Conservation (phyloP, 2,329 filamentous ascomycete species). For the Trichoderma guizhouense region DNA sequence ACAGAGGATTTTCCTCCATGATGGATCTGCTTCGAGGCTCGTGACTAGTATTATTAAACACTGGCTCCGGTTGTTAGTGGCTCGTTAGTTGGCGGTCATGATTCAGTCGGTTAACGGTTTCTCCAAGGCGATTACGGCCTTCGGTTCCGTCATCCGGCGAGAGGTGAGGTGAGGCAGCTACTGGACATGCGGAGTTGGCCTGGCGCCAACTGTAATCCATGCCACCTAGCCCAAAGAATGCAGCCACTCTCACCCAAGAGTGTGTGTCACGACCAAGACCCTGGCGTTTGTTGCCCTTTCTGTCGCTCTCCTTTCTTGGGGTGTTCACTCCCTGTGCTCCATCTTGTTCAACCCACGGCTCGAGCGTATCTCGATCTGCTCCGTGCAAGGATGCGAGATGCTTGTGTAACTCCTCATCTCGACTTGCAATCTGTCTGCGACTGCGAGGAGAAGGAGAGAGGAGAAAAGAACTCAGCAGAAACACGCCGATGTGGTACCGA, state of each 20-base stretch:
- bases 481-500: background rate
- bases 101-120: background rate
- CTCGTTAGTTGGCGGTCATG: background rate
- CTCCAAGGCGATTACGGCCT: background rate
- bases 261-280: background rate
- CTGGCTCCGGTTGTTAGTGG: background rate
- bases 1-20: background rate
- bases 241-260: slow-evolving; percentile 1
- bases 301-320: slow-evolving; percentile 9
- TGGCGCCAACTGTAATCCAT: background rate
- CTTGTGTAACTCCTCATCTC: background rate
- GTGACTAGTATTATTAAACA: background rate
- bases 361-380: slow-evolving; percentile 11
- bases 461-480: background rate
- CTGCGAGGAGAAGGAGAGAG: background rate
- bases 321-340: background rate
- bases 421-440: background rate
- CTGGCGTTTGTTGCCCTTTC: background rate
- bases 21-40: background rate
- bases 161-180: slow-evolving; percentile 4
- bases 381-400: background rate
- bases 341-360: slow-evolving; percentile 2
- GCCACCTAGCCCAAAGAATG: background rate
- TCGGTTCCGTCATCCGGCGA: slow-evolving; percentile 7
- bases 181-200: slow-evolving; percentile 2